These are phyloP conservation scores for Colletotrichum spinosum DNA, from an alignment of 2,329 filamentous ascomycete species.

Conservation along the genomic window DNA sequence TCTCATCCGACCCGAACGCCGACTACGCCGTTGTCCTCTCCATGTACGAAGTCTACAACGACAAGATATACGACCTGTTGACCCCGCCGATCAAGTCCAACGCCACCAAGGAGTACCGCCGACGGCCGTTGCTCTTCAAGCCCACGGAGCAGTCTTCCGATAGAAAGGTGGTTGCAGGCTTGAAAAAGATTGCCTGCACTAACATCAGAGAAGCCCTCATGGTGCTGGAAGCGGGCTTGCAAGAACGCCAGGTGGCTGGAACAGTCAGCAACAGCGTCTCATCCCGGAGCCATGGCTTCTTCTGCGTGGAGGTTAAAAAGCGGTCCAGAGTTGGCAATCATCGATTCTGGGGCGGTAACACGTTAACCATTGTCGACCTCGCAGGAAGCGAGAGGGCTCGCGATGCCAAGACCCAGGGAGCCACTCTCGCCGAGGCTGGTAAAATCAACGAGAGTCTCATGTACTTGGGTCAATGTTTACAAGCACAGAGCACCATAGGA, in stretches of 20 bases:
- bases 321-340: slow-evolving; percentile 60
- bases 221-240: slow-evolving; percentile 89
- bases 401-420: slow-evolving; percentile 92
- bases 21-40: slow-evolving; percentile 92
- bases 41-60: slow-evolving; percentile 99
- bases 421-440: slow-evolving; percentile 92
- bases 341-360: slow-evolving; percentile 79
- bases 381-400: slow-evolving; percentile 94
- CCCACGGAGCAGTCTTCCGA: slow-evolving; percentile 88
- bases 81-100: slow-evolving; percentile 70
- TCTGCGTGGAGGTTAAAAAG: slow-evolving; percentile 95
- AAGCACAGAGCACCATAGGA: slow-evolving; percentile 88
- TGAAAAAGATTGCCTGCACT: slow-evolving; percentile 90
- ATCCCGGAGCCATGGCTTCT: slow-evolving; percentile 94
- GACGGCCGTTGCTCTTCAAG: slow-evolving; percentile 92
- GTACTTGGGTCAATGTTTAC: slow-evolving; percentile 96
- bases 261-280: slow-evolving; percentile 94
- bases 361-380: slow-evolving; percentile 89
- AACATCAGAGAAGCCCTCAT: slow-evolving; percentile 86
- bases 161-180: slow-evolving; percentile 91
- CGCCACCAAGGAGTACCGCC: slow-evolving; percentile 75
- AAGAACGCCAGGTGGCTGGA: slow-evolving; percentile 87
- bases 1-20: slow-evolving; percentile 74
- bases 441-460: slow-evolving; percentile 99
- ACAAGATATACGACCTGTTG: slow-evolving; percentile 94